A percentile compares a stretch with the other conserved stretches of the same genome.
These are phyloP conservation scores for Recurvomyces mirabilis DNA, from an alignment of 495 filamentous ascomycete genomes.

Conservation along the genomic window DNA sequence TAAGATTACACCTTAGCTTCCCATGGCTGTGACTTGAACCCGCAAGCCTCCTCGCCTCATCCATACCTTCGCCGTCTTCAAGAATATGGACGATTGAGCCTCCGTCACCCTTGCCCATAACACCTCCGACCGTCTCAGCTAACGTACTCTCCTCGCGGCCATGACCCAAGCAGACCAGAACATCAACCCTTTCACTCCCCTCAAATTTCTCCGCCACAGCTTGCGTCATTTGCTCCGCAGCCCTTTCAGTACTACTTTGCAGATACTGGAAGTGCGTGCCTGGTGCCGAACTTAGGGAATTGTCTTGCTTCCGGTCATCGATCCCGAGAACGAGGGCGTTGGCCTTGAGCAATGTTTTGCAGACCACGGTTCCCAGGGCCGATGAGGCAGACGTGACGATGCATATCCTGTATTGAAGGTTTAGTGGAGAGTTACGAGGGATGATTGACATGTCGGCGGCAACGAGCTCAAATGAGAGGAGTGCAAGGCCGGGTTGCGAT, in stretches of 20 bases:
- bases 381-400: slow-evolving; percentile 1
- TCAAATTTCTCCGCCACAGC: slow-evolving; percentile 1
- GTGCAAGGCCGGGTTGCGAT: too few species aligned
- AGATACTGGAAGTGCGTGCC: slow-evolving; percentile 2
- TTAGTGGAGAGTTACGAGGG: not conserved
- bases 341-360: slow-evolving; percentile 5
- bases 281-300: not conserved
- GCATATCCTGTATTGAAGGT: not conserved
- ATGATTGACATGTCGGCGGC: slow-evolving; percentile 16
- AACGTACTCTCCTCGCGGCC: not conserved
- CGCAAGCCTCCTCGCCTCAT: too few species aligned
- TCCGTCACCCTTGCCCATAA: not conserved
- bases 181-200: not conserved
- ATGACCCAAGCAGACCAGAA: not conserved
- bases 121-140: not conserved
- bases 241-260: not conserved
- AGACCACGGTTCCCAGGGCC: not conserved
- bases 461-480: too few species aligned
- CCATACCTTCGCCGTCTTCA: not conserved
- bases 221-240: not conserved
- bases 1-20: not conserved
- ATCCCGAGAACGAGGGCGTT: slow-evolving; percentile 6
- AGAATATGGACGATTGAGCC: not conserved
- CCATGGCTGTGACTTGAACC: too few species aligned
- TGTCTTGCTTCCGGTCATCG: not conserved